Evolutionary conservation across 306 rosid species (phyloP).

Genomic region (Casuarina cunninghamiana): DNA sequence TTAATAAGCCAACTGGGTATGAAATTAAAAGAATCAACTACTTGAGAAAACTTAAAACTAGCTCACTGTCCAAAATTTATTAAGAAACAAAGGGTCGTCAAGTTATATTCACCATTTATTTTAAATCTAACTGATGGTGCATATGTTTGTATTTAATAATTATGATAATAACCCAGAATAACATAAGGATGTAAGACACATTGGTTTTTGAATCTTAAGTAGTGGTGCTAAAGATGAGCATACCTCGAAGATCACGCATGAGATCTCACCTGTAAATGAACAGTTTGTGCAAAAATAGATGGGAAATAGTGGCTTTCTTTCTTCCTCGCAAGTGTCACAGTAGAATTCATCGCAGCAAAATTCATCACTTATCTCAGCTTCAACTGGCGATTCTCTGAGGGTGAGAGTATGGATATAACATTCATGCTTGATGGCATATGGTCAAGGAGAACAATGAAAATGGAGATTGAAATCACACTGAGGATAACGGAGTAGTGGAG

Average conservation of each 20-base stretch:
- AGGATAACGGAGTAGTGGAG: neutral
- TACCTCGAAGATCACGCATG: conserved; percentile 16
- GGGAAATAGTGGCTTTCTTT: conserved; percentile 8
- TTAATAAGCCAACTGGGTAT: too few relatives aligned
- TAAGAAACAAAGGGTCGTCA: too few relatives aligned
- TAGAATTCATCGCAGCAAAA: conserved; percentile 8
- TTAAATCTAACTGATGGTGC: neutral
- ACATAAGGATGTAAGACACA: neutral
- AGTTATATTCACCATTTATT: too few relatives aligned
- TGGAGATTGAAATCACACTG: conserved; percentile 14
- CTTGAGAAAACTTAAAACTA: too few relatives aligned
- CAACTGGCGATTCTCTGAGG: conserved; percentile 1
- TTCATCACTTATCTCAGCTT: conserved; percentile 1
- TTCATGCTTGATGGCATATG: neutral
- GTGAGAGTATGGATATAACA: conserved; percentile 5
- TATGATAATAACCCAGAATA: too few relatives aligned
- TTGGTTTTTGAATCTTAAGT: neutral
- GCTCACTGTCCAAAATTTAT: neutral
- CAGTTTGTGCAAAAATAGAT: conserved; percentile 15
- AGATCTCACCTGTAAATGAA: neutral
- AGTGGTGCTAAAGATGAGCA: neutral
- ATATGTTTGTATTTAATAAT: too few relatives aligned
- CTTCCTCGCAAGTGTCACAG: conserved; percentile 11
- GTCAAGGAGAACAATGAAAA: conserved; percentile 17
- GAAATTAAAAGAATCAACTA: too few relatives aligned